Base-by-base conservation (phyloP, 164 flowering plant genomes). In the Aristolochia contorta region DNA sequence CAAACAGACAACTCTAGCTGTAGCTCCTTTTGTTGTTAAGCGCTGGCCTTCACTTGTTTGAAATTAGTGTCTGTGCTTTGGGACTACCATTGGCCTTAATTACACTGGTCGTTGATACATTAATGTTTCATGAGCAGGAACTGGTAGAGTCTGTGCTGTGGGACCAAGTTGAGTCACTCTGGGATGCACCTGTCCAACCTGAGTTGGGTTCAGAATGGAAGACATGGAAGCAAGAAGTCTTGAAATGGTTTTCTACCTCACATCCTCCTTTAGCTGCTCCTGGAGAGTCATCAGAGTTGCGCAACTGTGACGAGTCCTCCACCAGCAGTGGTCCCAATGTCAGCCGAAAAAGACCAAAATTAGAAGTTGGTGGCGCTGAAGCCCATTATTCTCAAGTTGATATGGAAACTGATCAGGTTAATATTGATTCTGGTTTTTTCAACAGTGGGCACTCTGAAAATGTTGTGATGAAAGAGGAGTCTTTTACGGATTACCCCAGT, bases 291-390 rank as follows among this genome's bases (percentile, higher is more conserved):
- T 23, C 58, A 16, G 86, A 74, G 58, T 84, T 71, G 60, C 74
- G 49, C 37, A 62, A 46, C 24, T 50, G 51, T 73, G 85, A 78
- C 59, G 72, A 73, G 57, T 53, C 73, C 32, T 53, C 65, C 43
- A 58, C 64, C 13, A 46, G 53, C 27, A 47, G 65, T 51, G 78
- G 58, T 70, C 77, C 70, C 52, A 84, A 80, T 64, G 66, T 65
- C 48, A 75, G 81, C 75, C 72, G 84, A 68, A 94, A 91, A 62
- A 79, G 99, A 67, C 88, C 91, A 46, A 94, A 94, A 79, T 93
- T 94, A 74, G 99, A 86, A 81, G 78, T 91, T 65, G 95, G 96
- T 53, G 97, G 97, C 61, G 95, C 96, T 52, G 97, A 91, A 55
- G 21, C 76, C 57, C 84, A 80, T 69, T 60, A 76, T 46, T 72